These are phyloP conservation scores for Murraya koenigii DNA, from an alignment of 345 rosid genomes.

Conservation along the genomic window DNA sequence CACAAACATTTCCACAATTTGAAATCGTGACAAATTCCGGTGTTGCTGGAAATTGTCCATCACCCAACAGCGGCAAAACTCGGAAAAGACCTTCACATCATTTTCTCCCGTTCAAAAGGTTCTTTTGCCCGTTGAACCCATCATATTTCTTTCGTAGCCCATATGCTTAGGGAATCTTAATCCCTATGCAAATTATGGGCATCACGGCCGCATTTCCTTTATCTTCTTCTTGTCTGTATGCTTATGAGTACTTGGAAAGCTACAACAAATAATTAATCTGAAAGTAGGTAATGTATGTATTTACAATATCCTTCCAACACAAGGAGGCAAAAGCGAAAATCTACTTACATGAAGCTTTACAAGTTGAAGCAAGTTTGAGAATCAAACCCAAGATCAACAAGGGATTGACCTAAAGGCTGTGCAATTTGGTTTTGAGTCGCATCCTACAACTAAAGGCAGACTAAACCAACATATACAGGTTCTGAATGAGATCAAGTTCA, in stretches of 20 bases:
- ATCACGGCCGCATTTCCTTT: neutral
- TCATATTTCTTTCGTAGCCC: neutral
- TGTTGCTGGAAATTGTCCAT: neutral
- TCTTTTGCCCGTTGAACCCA: neutral
- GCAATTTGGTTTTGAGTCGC: neutral
- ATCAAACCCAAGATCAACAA: conserved; percentile 24
- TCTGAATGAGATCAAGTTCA: conserved; percentile 14
- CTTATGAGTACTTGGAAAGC: neutral
- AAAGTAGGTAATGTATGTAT: neutral
- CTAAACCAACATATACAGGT: conserved; percentile 22
- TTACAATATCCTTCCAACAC: conserved; percentile 9
- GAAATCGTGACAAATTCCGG: conserved; percentile 1
- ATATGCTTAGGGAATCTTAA: neutral
- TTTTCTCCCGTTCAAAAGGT: neutral
- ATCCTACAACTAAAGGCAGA: conserved; percentile 6
- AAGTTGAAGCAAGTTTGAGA: conserved; percentile 7
- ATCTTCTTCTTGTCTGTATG: neutral
- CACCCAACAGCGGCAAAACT: neutral
- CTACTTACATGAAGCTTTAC: conserved; percentile 32
- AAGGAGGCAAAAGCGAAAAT: conserved; percentile 2
- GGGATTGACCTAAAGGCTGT: conserved; percentile 20
- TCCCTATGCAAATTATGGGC: neutral
- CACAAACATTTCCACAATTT: neutral
- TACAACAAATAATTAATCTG: neutral
- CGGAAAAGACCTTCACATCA: neutral